Conservation (phyloP, 2,329 filamentous ascomycete species). For the Phoma sp. region DNA sequence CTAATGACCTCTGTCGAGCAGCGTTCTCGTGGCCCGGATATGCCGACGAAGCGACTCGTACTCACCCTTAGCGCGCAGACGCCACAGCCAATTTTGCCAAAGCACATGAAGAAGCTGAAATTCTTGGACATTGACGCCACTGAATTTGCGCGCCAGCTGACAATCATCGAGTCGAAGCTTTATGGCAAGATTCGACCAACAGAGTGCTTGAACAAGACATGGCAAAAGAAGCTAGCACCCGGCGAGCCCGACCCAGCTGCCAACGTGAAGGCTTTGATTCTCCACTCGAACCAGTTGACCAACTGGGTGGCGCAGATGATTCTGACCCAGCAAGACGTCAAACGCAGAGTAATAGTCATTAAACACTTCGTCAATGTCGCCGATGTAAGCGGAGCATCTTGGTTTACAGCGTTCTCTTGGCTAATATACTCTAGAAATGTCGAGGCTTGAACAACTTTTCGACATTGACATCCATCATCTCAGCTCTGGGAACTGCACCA, state of each 20-base stretch:
- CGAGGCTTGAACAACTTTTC: constrained; percentile 95
- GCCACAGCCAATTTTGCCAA: constrained; percentile 89
- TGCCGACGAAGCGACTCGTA: constrained; percentile 83
- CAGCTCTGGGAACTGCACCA: constrained; percentile 89
- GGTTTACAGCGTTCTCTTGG: not conserved
- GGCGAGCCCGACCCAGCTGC: constrained; percentile 85
- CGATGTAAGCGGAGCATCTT: constrained; percentile 70
- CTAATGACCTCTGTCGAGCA: constrained; percentile 89
- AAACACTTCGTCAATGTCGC: constrained; percentile 98
- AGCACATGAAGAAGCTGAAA: constrained; percentile 99
- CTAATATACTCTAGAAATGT: constrained; percentile 75
- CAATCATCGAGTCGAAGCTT: constrained; percentile 92
- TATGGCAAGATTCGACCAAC: constrained; percentile 96
- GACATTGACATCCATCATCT: constrained; percentile 96
- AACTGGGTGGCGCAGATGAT: constrained; percentile 99
- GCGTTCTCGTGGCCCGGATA: constrained; percentile 85
- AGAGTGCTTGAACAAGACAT: constrained; percentile 97
- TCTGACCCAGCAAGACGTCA: constrained; percentile 89
- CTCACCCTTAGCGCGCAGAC: constrained; percentile 84
- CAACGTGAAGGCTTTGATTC: constrained; percentile 94
- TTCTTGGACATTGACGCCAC: constrained; percentile 96
- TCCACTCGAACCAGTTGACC: constrained; percentile 98
- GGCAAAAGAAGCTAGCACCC: constrained; percentile 92
- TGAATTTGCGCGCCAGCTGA: constrained; percentile 96
- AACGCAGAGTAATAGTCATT: constrained; percentile 95